Evolutionary conservation across 306 rosid species (phyloP), one percentile per base, ranked within the genome.

Genomic region (Cicer bijugum): DNA sequence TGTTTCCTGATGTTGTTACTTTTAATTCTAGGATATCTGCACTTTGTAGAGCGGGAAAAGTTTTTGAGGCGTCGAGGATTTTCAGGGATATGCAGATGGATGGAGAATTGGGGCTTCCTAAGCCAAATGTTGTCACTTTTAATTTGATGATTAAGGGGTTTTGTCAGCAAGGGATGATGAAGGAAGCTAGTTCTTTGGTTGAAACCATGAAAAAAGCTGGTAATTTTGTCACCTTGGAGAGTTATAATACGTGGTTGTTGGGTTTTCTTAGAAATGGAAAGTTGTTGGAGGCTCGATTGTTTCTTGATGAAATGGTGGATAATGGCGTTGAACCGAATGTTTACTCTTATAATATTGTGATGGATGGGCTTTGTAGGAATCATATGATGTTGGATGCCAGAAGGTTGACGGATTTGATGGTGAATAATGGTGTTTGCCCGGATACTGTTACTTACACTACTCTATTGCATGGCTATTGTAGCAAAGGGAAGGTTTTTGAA

Each of bases 11-110:
- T 83, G 86, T 86, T 72, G 92, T 91, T 62, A 94, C 98, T 33
- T 94, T 91, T 62, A 94, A 94, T 76, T 84, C 91, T n/a, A 83
- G 98, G 88, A 88, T 94, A 69, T 88, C 97, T 0, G 96, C 95
- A 1, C 97, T 94, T 47, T 91, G 95, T 81, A 74, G 68, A 45
- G 83, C 79, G 1, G 90, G 97, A 74, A 86, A 94, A 68, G 80
- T 94, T 73, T 72, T 88, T 7, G 96, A 94, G 82, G 97, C 97
- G 2, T 94, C 95, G 1, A 91, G 95, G 71, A 94, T 94, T 72
- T 91, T 91, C 74, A 84, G 95, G 55, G 98, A 94, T 82, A 89
- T 94, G 98, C 90, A 84, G 69, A 76, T 85, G 50, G 97, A 89
- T 72, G 84, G 84, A 64, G 92, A 81, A 12, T 72, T 91, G 78